A percentile compares a stretch with the other conserved stretches of the same genome.
These are phyloP conservation scores for Penicillium palitans DNA, from an alignment of 2,329 filamentous ascomycete species.

Conservation along the genomic window DNA sequence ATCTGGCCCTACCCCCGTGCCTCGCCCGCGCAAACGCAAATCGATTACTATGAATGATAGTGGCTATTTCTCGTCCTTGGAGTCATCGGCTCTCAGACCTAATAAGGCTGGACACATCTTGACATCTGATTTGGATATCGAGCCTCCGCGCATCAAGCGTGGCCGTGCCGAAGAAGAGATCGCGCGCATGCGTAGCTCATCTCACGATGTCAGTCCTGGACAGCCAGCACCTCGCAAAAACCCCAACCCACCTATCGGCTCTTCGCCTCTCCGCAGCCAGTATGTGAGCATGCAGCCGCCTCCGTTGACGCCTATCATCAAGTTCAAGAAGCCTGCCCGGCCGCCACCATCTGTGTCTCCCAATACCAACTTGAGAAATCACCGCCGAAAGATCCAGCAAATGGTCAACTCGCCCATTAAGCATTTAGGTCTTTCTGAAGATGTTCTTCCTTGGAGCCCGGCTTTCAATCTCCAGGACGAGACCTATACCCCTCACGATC, in stretches of 20 bases:
- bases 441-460: slow-evolving; percentile 48
- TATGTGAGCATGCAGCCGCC: slow-evolving; percentile 64
- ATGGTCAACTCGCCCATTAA: slow-evolving; percentile 76
- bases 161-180: slow-evolving; percentile 96
- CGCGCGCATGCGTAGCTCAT: slow-evolving; percentile 85
- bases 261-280: slow-evolving; percentile 65
- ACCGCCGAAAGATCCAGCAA: slow-evolving; percentile 77
- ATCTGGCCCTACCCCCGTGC: slow-evolving; percentile 63
- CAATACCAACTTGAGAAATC: slow-evolving; percentile 85
- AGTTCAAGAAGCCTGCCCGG: slow-evolving; percentile 68
- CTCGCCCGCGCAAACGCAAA: slow-evolving; percentile 72
- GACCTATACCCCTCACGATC: slow-evolving; percentile 38
- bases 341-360: slow-evolving; percentile 80
- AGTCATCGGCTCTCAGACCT: slow-evolving; percentile 81
- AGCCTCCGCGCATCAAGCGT: slow-evolving; percentile 77
- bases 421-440: slow-evolving; percentile 43
- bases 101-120: slow-evolving; percentile 64
- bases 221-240: slow-evolving; percentile 45
- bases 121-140: slow-evolving; percentile 71
- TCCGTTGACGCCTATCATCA: slow-evolving; percentile 79
- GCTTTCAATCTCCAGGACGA: slow-evolving; percentile 55
- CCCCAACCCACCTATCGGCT: slow-evolving; percentile 51
- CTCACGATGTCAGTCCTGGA: slow-evolving; percentile 80
- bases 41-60: slow-evolving; percentile 84
- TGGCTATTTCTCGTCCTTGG: slow-evolving; percentile 93